These are phyloP conservation scores for Pseudozyma hubeiensis DNA, from an alignment of 1,284 basidiomycete genomes.

Conservation along the genomic window DNA sequence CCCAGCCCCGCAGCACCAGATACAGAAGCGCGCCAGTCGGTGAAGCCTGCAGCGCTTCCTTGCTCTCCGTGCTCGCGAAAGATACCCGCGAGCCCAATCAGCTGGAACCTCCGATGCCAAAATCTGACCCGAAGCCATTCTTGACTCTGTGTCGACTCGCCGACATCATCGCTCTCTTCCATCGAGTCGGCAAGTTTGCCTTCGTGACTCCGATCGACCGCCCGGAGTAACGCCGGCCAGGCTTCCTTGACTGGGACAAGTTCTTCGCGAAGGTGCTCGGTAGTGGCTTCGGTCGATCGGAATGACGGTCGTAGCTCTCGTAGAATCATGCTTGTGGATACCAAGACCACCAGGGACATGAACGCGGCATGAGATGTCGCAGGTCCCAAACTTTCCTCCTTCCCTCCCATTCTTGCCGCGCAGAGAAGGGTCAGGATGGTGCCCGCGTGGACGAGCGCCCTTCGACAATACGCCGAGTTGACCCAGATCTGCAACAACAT, in stretches of 20 bases:
- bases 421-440: slow-evolving; percentile 36
- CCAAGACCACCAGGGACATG: slow-evolving; percentile 25
- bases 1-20: slow-evolving; percentile 10
- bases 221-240: slow-evolving; percentile 13
- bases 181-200: neutral
- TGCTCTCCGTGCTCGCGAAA: slow-evolving; percentile 16
- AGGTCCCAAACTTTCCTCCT: slow-evolving; percentile 14
- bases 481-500: slow-evolving; percentile 29
- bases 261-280: slow-evolving; percentile 11
- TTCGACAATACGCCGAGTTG: slow-evolving; percentile 22
- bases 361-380: slow-evolving; percentile 32
- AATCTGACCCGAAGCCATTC: slow-evolving; percentile 28
- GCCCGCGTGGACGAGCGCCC: slow-evolving; percentile 38
- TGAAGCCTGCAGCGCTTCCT: slow-evolving; percentile 9
- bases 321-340: slow-evolving; percentile 15
- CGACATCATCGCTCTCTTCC: neutral
- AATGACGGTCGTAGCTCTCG: neutral
- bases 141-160: neutral
- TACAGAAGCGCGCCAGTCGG: slow-evolving; percentile 32
- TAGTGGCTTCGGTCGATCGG: neutral
- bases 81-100: slow-evolving; percentile 34
- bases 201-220: neutral
- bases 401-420: neutral
- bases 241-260: slow-evolving; percentile 14
- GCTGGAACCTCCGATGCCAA: slow-evolving; percentile 40